These are phyloP conservation scores for Crithidia acanthocephali DNA, from an alignment of 208 protist genomes.

Conservation along the genomic window DNA sequence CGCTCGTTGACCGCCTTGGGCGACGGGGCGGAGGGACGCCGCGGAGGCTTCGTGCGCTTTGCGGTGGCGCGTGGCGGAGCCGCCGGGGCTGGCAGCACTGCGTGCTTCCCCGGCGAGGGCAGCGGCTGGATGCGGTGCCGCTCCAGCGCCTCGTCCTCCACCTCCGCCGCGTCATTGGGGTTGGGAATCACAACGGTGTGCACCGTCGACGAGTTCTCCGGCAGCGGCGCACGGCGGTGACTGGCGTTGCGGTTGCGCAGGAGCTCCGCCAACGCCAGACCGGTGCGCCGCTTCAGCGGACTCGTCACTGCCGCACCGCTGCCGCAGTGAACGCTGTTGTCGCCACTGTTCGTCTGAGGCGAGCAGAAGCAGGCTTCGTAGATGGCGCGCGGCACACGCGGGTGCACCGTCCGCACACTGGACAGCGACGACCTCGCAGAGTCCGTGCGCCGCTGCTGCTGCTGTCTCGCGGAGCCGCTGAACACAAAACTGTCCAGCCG, in stretches of 20 bases:
- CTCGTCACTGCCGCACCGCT: too few species aligned
- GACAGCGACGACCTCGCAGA: neutral
- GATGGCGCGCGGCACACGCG: neutral
- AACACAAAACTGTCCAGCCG: too few species aligned
- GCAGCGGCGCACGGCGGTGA: neutral
- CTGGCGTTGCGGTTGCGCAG: neutral
- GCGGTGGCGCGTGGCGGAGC: neutral
- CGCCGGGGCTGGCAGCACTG: neutral
- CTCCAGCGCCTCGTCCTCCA: neutral
- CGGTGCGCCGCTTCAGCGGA: too few species aligned
- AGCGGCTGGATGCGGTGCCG: neutral
- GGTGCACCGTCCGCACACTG: neutral
- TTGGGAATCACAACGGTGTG: neutral
- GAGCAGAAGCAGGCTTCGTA: neutral
- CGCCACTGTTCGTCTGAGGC: neutral
- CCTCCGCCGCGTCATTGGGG: neutral
- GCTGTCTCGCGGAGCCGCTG: too few species aligned
- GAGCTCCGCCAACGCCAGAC: too few species aligned
- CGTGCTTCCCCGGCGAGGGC: too few species aligned
- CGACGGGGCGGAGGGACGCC: too few species aligned
- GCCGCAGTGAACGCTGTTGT: neutral
- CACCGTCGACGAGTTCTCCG: neutral
- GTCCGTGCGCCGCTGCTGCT: too few species aligned
- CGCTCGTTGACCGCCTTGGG: too few species aligned
- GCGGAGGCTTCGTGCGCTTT: neutral